phyloP scores from a whole-genome alignment of 2,329 filamentous ascomycete genomes.

The Clarireedia paspali region DNA sequence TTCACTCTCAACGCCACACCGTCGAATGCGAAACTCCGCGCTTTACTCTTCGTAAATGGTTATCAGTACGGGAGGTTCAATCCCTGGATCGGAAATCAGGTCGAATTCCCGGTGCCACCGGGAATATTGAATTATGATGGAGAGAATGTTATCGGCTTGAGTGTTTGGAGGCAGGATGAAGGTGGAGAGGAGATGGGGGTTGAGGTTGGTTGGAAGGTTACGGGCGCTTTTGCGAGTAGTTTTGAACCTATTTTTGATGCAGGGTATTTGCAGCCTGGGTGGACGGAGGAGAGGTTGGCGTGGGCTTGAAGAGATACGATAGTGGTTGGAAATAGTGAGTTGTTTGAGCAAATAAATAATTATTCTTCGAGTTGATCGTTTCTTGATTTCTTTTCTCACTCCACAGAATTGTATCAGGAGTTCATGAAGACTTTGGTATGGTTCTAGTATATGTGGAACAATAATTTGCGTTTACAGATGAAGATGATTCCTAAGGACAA shows the following conservation, averaged over 20 bases:
- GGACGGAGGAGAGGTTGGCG: conserved; percentile 3
- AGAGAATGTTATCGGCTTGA: conserved; percentile 6
- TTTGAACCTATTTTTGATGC: conserved; percentile 7
- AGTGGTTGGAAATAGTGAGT: no score
- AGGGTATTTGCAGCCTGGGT: conserved; percentile 1
- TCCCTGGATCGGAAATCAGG: conserved; percentile 8
- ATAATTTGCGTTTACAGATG: no score
- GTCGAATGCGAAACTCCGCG: conserved; percentile 38
- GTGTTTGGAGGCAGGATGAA: conserved; percentile 6
- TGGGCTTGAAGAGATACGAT: neutral
- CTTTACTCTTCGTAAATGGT: conserved; percentile 52
- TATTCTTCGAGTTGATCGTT: no score
- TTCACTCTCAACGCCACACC: conserved; percentile 42
- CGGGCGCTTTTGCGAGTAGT: conserved; percentile 4
- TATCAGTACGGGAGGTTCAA: conserved; percentile 31
- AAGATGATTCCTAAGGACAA: no score
- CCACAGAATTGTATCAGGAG: no score
- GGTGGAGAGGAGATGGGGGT: neutral
- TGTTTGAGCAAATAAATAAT: no score
- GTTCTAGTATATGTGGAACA: no score
- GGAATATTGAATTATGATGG: conserved; percentile 10
- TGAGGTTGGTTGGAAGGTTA: conserved; percentile 6
- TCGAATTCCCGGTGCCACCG: conserved; percentile 9
- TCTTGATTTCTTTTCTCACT: no score
- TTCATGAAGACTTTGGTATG: no score